Percentiles rank a stretch among this genome's conserved stretches.
phyloP scores from a whole-genome alignment of 2,329 filamentous ascomycete species.

The Didymella pomorum region DNA sequence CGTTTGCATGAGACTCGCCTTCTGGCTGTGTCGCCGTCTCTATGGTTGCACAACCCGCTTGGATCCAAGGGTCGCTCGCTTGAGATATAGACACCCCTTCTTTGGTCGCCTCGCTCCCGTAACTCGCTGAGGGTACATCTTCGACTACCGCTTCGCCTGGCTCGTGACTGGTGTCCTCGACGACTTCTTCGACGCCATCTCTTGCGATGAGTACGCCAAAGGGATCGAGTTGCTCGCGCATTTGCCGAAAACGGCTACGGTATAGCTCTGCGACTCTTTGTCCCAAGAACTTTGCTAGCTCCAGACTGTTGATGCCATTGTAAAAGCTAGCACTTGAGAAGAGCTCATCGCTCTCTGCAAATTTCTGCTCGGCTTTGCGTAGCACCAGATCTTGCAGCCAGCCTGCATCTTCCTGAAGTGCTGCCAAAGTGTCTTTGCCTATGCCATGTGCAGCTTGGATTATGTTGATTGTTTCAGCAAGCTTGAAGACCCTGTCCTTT shows the following conservation, averaged over 20 bases:
- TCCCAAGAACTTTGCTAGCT: background rate
- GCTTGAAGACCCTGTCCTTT: background rate
- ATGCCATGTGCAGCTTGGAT: background rate
- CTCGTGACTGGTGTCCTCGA: background rate
- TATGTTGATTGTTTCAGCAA: background rate
- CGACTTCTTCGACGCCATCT: too few species aligned
- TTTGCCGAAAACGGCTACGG: background rate
- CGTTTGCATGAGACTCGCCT: too few species aligned
- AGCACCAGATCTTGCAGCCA: slow-evolving; percentile 8
- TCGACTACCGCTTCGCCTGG: too few species aligned
- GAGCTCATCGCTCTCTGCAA: background rate
- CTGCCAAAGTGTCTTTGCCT: background rate
- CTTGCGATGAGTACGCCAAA: too few species aligned
- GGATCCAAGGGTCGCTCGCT: too few species aligned
- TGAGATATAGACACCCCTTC: too few species aligned
- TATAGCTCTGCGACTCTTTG: background rate
- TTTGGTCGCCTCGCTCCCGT: too few species aligned
- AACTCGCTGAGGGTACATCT: too few species aligned
- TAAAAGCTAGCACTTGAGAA: slow-evolving; percentile 1
- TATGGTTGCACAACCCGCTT: too few species aligned
- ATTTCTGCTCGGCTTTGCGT: slow-evolving; percentile 1
- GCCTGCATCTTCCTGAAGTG: background rate
- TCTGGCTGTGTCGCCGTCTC: too few species aligned
- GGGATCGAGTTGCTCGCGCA: background rate
- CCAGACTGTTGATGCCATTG: background rate